Evolutionary conservation across 805 yeast genomes (phyloP), one percentile per base, ranked within the genome.

Genomic region (Barnettozyma sucrosica): DNA sequence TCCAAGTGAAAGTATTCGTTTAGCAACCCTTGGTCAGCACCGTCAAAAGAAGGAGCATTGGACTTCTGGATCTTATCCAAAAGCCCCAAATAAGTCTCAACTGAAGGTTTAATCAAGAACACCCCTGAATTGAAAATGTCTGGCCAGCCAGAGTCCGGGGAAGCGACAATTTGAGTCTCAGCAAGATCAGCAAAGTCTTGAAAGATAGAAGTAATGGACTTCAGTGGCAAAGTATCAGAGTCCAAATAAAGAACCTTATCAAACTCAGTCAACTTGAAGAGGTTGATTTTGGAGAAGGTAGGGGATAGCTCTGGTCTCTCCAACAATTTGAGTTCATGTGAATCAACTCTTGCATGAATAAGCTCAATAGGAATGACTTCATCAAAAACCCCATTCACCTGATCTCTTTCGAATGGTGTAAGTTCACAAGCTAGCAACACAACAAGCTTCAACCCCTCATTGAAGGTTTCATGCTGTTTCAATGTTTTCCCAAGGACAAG

Each of bases 71-170:
- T 58, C 20, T 59, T 59, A 2, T 52, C 45, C 19, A 65, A 41
- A 38, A 88, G 67, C 16, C 66, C 64, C 6, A 64, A 49, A 54
- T 67, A 81, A 18, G 69, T 75, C 0, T 52, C 52, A 2, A 56
- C 32, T 53, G 71, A 68, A 2, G 93, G 95, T 47, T 70, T 71
- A 23, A 79, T 61, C 7, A 81, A 69, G 51, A 87, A 69, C 19
- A 87, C 75, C 0, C 95, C 95, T 13, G 89, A 79, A 64, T 87
- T 87, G 71, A 87, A 87, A 44, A 83, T 74, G 66, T 87, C 95
- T 0, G 95, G 95, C 84, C 92, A 87, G n/a, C 95, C 93, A 13
- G 78, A 69, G 64, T 87, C 95, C 0, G 93, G 87, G 7, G 82
- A 68, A 0, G 93, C 64, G 10, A 55, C 55, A 14, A 60, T 53